phyloP scores from a whole-genome alignment of 768 basidiomycete species.

The Calocera viscosa region DNA sequence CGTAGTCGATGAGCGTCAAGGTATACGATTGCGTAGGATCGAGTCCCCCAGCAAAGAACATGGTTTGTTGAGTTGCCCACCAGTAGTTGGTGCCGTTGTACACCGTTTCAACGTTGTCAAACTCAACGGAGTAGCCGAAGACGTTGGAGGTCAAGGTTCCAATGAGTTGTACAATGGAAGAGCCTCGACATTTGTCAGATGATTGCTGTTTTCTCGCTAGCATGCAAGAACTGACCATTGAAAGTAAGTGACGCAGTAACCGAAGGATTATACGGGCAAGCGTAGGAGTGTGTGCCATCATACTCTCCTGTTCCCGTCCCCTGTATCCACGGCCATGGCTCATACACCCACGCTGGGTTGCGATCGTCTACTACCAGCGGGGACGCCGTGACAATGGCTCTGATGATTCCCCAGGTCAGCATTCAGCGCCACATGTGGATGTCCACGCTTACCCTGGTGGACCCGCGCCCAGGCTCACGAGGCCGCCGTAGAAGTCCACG shows the following conservation, averaged over 20 bases:
- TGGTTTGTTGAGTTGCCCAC: neutral
- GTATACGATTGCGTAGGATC: neutral
- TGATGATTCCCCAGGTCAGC: neutral
- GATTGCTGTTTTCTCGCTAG: neutral
- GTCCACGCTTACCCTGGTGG: neutral
- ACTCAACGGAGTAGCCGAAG: neutral
- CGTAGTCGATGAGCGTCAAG: neutral
- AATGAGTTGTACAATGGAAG: neutral
- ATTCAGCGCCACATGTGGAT: neutral
- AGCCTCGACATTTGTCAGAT: neutral
- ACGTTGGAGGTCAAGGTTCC: neutral
- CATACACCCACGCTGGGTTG: neutral
- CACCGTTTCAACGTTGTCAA: neutral
- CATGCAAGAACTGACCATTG: neutral
- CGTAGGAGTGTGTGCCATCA: neutral
- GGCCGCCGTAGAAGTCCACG: neutral
- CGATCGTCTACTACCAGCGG: neutral
- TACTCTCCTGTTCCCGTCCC: neutral
- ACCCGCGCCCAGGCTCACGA: neutral
- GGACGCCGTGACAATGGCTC: neutral
- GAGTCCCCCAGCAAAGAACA: neutral
- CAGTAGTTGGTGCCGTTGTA: neutral
- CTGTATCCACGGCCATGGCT: neutral
- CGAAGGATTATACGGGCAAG: neutral
- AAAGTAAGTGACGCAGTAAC: neutral